These are phyloP conservation scores for Escallonia rubra DNA, from an alignment of 129 eudicot species.

Conservation along the genomic window DNA sequence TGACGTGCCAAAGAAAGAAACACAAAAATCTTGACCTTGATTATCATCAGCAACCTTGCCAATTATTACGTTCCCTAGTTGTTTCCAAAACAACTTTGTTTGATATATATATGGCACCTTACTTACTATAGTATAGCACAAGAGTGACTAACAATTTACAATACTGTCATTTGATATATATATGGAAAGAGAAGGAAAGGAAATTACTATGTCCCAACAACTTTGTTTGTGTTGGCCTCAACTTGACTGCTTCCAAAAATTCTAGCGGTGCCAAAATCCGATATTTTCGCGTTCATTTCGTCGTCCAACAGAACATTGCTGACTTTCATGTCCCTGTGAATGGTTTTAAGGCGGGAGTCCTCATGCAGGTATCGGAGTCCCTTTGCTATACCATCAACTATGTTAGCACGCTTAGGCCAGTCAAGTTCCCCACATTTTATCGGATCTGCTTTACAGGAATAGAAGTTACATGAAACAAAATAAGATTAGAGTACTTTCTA, in stretches of 20 bases:
- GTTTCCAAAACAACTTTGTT: too few species aligned
- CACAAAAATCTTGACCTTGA: too few species aligned
- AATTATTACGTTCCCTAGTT: background rate
- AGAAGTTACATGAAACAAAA: background rate
- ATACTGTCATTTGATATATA: too few species aligned
- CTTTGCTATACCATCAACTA: slow-evolving; percentile 25
- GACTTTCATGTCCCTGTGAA: slow-evolving; percentile 31
- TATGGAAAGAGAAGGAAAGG: too few species aligned
- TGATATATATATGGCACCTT: too few species aligned
- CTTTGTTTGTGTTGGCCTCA: slow-evolving; percentile 15
- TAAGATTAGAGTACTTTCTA: background rate
- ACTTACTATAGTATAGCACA: too few species aligned
- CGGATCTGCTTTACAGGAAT: slow-evolving; percentile 10
- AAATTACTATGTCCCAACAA: slow-evolving; percentile 37
- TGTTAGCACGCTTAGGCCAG: slow-evolving; percentile 17
- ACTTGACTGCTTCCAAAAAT: slow-evolving; percentile 15
- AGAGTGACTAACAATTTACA: too few species aligned
- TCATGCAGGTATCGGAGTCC: slow-evolving; percentile 34
- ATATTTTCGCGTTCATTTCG: slow-evolving; percentile 28
- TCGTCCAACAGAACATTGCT: slow-evolving; percentile 29
- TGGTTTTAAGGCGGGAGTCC: slow-evolving; percentile 26
- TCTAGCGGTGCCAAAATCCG: slow-evolving; percentile 40
- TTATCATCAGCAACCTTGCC: background rate
- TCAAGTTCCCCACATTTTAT: slow-evolving; percentile 5
- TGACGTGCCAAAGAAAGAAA: too few species aligned